Conservation (phyloP, 148 eudicot genomes). For the Agrostemma githago region DNA sequence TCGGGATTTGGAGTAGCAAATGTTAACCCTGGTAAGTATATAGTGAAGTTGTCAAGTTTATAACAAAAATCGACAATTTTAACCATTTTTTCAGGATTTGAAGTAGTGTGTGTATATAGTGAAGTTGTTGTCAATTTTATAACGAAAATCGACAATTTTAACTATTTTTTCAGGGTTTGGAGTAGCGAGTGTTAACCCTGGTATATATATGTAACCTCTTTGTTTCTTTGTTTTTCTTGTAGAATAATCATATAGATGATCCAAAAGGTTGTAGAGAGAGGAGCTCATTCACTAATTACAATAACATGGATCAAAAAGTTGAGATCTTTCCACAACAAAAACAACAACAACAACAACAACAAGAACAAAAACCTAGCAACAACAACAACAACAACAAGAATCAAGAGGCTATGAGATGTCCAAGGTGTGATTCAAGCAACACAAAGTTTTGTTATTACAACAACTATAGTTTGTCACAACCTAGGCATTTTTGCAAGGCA, state of each 20-base stretch:
- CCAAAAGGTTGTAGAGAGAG: conserved; percentile 9
- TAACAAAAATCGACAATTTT: too few relatives aligned
- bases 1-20: too few relatives aligned
- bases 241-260: conserved; percentile 24
- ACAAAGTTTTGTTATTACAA: conserved; percentile 54
- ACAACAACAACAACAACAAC: conserved; percentile 16
- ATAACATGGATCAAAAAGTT: conserved; percentile 21
- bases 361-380: not conserved
- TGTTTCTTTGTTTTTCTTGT: conserved; percentile 12
- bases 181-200: not conserved
- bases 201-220: not conserved
- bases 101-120: too few relatives aligned
- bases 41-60: too few relatives aligned
- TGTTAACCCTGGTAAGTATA: too few relatives aligned
- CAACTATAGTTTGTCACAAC: conserved; percentile 45
- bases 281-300: too few relatives aligned
- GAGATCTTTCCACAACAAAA: conserved; percentile 14
- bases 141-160: too few relatives aligned
- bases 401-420: conserved; percentile 31
- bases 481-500: conserved; percentile 63
- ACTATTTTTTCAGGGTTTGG: too few relatives aligned
- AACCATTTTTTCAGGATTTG: too few relatives aligned
- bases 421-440: conserved; percentile 41
- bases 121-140: too few relatives aligned
- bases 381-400: conserved; percentile 23